Base-by-base conservation (phyloP, 2,329 filamentous ascomycete species). In the Fusarium ambrosium region DNA sequence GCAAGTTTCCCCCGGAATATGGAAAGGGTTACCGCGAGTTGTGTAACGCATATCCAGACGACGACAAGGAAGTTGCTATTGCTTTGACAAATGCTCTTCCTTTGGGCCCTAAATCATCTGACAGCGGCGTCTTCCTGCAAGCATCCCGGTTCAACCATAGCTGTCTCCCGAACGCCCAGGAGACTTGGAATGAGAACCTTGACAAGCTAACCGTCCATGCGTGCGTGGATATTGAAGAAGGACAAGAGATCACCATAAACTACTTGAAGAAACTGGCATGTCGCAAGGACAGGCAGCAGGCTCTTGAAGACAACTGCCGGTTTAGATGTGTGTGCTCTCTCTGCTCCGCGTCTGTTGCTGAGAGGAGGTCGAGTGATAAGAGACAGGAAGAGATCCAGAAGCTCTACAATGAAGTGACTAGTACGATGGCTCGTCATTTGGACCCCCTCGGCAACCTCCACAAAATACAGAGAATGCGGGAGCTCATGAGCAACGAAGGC, bases 121-220 rank as follows among this genome's bases (percentile, higher is more conserved):
- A 48, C n/a, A 60, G 43, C 6, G 76, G 73, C 32, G 34, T 80
- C 6, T 80, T 79, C 53, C 62, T 73, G 8, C 22, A 68, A 7
- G 69, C 76, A 10, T 75, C 73, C 10, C 77, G 77, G 0, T 69
- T 82, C 60, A 82, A 82, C 14, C 80, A 82, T 48, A 76, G 78
- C 9, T 82, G 80, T 65, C 55, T 48, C 1, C 71, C 70, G 5
- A 81, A 81, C 56, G 74, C 78, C 1, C 75, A 78, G 48, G 69
- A 75, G 18, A 65, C 59, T 4, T 82, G 79, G 77, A 79, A 76
- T n/a, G 63, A 62, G 2, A 51, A 66, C 4, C 65, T 74, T 11
- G 37, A 69, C 6, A 66, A 71, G 16, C 51, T 75, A 11, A 80
- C 75, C 0, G 24, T 81, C 7, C 78, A 81, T 41, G 75, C 78